Conservation (phyloP, 441 rosid species). For the Populus hybrid region DNA sequence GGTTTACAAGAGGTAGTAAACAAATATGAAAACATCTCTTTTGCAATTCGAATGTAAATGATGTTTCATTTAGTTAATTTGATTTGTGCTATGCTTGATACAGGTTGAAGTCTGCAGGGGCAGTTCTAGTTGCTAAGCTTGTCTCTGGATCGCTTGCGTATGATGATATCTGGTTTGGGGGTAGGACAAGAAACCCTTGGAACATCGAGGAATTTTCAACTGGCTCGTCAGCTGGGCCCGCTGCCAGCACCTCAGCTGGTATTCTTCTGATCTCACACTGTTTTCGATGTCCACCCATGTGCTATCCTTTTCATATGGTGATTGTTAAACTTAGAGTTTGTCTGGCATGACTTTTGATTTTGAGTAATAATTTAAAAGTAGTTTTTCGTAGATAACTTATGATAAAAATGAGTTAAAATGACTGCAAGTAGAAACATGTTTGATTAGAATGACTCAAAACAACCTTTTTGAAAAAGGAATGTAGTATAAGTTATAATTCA, state of each 20-base stretch:
- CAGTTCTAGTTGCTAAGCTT: conserved; percentile 91
- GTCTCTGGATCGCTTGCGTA: conserved; percentile 81
- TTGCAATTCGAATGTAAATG: not conserved
- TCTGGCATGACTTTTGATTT: not conserved
- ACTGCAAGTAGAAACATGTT: no score
- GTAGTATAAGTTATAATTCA: no score
- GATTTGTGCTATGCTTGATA: not conserved
- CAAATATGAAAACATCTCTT: not conserved
- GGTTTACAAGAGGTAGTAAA: conserved; percentile 73
- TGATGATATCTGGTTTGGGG: conserved; percentile 93
- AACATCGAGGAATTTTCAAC: conserved; percentile 86
- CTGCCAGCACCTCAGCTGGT: conserved; percentile 92
- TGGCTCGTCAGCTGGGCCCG: conserved; percentile 95
- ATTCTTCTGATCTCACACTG: conserved; percentile 17
- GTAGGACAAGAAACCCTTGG: conserved; percentile 94
- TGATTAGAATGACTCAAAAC: no score
- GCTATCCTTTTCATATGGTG: not conserved
- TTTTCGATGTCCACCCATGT: not conserved
- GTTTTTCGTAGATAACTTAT: no score
- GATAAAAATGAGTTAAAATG: no score
- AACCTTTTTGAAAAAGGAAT: no score
- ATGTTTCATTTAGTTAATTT: not conserved
- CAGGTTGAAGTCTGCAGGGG: conserved; percentile 73
- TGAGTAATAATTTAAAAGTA: no score
- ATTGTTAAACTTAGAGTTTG: not conserved